Conservation (phyloP, 2,329 filamentous ascomycete genomes). For the Sporothrix luriei region DNA sequence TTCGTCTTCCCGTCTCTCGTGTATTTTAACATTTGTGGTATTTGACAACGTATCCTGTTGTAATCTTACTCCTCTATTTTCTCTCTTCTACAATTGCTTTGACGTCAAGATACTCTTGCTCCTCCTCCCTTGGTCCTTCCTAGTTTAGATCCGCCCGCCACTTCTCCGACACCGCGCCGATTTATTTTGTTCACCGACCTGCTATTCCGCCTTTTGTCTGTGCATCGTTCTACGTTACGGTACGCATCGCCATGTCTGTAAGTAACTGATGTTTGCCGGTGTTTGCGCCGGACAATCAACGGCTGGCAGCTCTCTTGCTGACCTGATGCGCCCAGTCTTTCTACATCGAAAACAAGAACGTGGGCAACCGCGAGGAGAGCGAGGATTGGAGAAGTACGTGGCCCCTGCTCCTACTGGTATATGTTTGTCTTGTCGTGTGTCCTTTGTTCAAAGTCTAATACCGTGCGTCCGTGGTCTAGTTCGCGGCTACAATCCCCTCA, state of each 20-base stretch:
- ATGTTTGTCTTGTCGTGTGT: background rate
- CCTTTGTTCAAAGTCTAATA: background rate
- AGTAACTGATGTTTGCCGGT: constrained; percentile 3
- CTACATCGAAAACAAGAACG: constrained; percentile 76
- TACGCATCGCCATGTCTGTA: constrained; percentile 18
- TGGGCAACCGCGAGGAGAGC: constrained; percentile 71
- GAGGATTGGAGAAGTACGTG: constrained; percentile 81
- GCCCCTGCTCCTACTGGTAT: background rate
- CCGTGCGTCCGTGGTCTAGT: constrained; percentile 56
- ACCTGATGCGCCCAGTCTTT: constrained; percentile 53
- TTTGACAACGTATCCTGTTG: constrained; percentile 1
- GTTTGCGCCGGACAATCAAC: no score
- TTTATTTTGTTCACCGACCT: background rate
- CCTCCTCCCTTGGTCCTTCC: background rate
- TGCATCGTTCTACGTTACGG: background rate
- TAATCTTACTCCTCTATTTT: background rate
- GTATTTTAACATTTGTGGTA: background rate
- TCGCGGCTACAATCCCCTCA: constrained; percentile 90
- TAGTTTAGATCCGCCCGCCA: background rate
- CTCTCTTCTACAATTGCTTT: constrained; percentile 33
- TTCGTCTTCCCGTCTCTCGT: background rate
- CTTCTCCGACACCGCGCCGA: constrained; percentile 1
- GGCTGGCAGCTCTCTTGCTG: background rate
- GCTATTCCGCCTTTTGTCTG: background rate
- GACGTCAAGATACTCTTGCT: constrained; percentile 34